Percentiles rank a stretch among this genome's conserved stretches.
Evolutionary conservation across 2,329 filamentous ascomycete species (phyloP).

Genomic region (Ophiostoma perfectum): DNA sequence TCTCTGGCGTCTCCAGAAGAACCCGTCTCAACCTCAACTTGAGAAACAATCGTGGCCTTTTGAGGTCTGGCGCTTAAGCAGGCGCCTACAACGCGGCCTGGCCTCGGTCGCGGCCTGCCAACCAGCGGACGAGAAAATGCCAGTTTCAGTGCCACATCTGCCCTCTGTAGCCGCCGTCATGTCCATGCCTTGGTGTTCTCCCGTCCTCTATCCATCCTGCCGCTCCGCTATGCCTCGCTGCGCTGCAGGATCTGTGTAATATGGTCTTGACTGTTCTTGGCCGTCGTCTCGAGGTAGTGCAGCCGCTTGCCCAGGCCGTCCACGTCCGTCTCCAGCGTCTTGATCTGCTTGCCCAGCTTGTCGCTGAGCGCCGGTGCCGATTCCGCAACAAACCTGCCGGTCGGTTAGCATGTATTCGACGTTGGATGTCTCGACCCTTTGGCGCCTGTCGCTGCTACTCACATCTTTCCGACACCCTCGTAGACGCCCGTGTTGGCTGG

Average conservation of each 20-base stretch:
- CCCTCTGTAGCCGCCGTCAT: neutral
- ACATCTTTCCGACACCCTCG: slow-evolving; percentile 95
- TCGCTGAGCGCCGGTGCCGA: slow-evolving; percentile 67
- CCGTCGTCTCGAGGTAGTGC: slow-evolving; percentile 88
- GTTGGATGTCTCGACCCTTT: neutral
- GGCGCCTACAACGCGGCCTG: neutral
- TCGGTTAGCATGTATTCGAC: neutral
- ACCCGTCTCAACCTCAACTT: neutral
- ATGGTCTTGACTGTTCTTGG: slow-evolving; percentile 87
- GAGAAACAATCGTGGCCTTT: too few species aligned
- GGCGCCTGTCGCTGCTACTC: neutral
- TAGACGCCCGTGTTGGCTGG: slow-evolving; percentile 75
- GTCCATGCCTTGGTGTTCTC: neutral
- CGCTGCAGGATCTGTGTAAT: slow-evolving; percentile 79
- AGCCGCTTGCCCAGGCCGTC: slow-evolving; percentile 80
- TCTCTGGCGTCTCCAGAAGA: neutral
- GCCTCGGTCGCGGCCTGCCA: neutral
- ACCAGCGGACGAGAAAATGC: too few species aligned
- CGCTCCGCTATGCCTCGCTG: slow-evolving; percentile 30
- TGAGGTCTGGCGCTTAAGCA: neutral
- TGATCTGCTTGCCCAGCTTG: slow-evolving; percentile 69
- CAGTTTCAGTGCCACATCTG: neutral
- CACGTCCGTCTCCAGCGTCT: slow-evolving; percentile 71
- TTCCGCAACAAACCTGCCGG: slow-evolving; percentile 62
- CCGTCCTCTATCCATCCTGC: neutral